Conservation (phyloP, 805 yeast species). For the Candida sphagnicola region DNA sequence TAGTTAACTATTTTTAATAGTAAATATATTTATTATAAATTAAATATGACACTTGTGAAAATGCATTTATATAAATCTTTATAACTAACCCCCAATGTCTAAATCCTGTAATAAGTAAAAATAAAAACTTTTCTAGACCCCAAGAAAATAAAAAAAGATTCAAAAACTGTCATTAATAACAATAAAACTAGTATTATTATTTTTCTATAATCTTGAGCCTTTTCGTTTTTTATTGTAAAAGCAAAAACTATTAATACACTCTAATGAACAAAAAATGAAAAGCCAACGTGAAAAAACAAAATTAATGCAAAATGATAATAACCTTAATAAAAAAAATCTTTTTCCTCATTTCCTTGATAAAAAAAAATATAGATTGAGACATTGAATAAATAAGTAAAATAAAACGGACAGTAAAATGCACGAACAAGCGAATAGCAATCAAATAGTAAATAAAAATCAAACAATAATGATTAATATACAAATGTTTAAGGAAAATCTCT, state of each 20-base stretch:
- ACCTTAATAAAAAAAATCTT: constrained; percentile 12
- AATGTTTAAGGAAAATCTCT: constrained; percentile 5
- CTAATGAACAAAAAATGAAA: constrained; percentile 6
- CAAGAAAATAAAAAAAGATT: constrained; percentile 18
- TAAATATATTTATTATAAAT: constrained; percentile 10
- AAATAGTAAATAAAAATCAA: constrained; percentile 10
- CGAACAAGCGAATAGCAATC: constrained; percentile 9
- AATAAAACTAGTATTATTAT: constrained; percentile 21
- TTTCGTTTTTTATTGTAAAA: constrained; percentile 5
- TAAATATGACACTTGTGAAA: constrained; percentile 11
- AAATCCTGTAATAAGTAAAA: constrained; percentile 25
- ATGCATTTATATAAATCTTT: constrained; percentile 6
- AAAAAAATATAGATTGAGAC: constrained; percentile 19
- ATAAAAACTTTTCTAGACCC: constrained; percentile 17
- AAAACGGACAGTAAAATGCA: constrained; percentile 12
- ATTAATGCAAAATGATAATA: constrained; percentile 7
- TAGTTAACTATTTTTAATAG: background rate
- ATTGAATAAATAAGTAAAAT: constrained; percentile 15
- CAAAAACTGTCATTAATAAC: constrained; percentile 18
- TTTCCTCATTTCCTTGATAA: constrained; percentile 18
- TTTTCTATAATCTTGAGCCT: constrained; percentile 14
- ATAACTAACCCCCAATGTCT: constrained; percentile 35
- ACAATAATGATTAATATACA: constrained; percentile 10
- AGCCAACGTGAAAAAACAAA: constrained; percentile 7
- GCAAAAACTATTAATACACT: constrained; percentile 8